Base-by-base conservation (phyloP, 169 alveolate genomes). In the Theileria annulata region DNA sequence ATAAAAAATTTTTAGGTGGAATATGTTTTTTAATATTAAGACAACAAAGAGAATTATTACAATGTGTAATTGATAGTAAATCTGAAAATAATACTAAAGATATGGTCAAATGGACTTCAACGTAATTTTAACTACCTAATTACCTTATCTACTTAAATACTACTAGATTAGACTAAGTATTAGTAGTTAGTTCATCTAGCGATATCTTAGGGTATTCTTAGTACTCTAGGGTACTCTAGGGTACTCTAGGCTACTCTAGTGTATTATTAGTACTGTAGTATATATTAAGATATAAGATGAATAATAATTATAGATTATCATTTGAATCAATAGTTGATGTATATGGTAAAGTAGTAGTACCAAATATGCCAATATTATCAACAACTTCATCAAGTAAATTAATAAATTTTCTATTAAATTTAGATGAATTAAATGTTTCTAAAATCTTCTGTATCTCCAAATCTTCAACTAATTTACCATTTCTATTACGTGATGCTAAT, bases 401-500 rank as follows among this genome's bases (percentile, higher is more conserved):
- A 12, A 54, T 8, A 19, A 30, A 2, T 1, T 21, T 28, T 9
- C 10, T 54, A 19, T 51, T 23, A 21, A 27, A 1, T 64, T 9
- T 71, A 81, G 88, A 75, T 35, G 99, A 98, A 81, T 75, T 97
- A 35, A 86, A 88, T 27, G 94, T 95, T 58, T 80, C 85, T 71
- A 95, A 94, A 78, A 68, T 95, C 76, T 95, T 83, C 90, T 93
- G 97, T 69, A 93, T 95, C 56, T 86, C 95, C 49, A 77, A 90
- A 90, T 91, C 96, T 90, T 23, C 33, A 92, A 93, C 72, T 60
- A 96, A 91, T 60, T 92, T 98, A 75, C 99, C 99, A 6, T 97
- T 98, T 93, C 95, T 96, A 87, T 81, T 98, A 48, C 95, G 95
- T 37, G 99, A 98, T 91, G 99, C 99, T 15, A 94, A 93, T 87